These are phyloP conservation scores for Taxillus chinensis DNA, from an alignment of 164 flowering plant genomes.

Conservation along the genomic window DNA sequence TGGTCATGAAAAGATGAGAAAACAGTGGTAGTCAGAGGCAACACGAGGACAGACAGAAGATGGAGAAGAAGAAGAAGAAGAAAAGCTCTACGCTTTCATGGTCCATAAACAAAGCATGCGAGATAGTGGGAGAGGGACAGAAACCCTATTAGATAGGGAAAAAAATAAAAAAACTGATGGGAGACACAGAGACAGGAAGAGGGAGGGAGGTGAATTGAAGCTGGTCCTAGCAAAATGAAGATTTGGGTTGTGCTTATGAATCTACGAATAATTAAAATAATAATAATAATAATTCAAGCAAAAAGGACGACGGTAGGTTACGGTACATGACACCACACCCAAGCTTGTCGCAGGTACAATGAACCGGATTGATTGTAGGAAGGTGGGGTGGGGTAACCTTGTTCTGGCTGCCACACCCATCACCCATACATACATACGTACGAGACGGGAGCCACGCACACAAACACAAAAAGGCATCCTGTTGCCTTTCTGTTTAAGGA, in stretches of 20 bases:
- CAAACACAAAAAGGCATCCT: too few species aligned
- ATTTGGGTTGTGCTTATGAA: not conserved
- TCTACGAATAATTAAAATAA: not conserved
- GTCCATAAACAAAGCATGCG: slow-evolving; percentile 18
- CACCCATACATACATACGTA: not conserved
- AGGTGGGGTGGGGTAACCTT: slow-evolving; percentile 12
- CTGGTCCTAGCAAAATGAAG: not conserved
- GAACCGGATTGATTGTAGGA: slow-evolving; percentile 9
- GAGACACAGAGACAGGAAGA: slow-evolving; percentile 4
- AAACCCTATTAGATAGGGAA: slow-evolving; percentile 54
- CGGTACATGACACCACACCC: slow-evolving; percentile 15
- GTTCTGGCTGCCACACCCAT: not conserved
- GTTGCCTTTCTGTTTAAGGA: not conserved
- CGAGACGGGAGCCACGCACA: too few species aligned
- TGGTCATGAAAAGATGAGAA: too few species aligned
- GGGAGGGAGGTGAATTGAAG: not conserved
- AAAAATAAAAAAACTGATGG: slow-evolving; percentile 18
- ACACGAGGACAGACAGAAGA: too few species aligned
- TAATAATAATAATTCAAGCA: too few species aligned
- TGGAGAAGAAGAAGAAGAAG: too few species aligned
- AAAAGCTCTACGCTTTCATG: too few species aligned
- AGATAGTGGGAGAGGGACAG: slow-evolving; percentile 6
- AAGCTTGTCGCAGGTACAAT: slow-evolving; percentile 21
- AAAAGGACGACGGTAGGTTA: slow-evolving; percentile 3
- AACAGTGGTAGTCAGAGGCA: too few species aligned